These are phyloP conservation scores for Capsella rubella DNA, from an alignment of 441 rosid genomes.

Conservation along the genomic window DNA sequence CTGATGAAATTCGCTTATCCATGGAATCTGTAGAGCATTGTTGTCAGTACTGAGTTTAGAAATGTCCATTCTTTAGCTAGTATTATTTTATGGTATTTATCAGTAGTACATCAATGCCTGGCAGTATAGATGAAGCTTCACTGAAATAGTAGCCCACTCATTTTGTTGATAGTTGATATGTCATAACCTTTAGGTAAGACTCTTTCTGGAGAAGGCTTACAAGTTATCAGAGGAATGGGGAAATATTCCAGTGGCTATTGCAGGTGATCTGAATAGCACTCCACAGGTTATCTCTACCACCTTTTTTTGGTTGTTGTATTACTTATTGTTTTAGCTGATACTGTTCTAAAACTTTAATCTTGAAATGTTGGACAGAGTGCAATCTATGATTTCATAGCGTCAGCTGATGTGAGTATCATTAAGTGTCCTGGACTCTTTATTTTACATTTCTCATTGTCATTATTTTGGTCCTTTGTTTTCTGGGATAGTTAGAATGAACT, in stretches of 20 bases:
- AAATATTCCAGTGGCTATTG: constrained; percentile 78
- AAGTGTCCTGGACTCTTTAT: constrained; percentile 16
- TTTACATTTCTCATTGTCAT: background rate
- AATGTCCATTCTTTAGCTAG: background rate
- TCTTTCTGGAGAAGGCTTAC: constrained; percentile 81
- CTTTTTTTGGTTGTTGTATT: constrained; percentile 21
- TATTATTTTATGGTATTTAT: constrained; percentile 16
- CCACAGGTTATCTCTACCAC: constrained; percentile 65
- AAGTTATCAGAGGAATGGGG: constrained; percentile 86
- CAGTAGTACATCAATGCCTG: constrained; percentile 18
- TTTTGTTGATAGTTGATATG: constrained; percentile 24
- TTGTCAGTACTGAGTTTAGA: constrained; percentile 2
- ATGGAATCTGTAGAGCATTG: constrained; percentile 7
- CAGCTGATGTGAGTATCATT: constrained; percentile 76
- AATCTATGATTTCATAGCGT: constrained; percentile 75
- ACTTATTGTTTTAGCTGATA: constrained; percentile 36
- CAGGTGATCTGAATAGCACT: constrained; percentile 88
- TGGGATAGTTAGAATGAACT: constrained; percentile 19
- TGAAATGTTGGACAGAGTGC: constrained; percentile 73
- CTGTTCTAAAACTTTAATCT: constrained; percentile 33
- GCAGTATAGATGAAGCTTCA: constrained; percentile 3
- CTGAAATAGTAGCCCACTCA: constrained; percentile 7
- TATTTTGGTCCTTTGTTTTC: constrained; percentile 10
- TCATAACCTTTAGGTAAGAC: constrained; percentile 60
- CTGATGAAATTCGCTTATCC: constrained; percentile 7